These are phyloP conservation scores for Botrytis porri DNA, from an alignment of 2,329 filamentous ascomycete genomes.

Conservation along the genomic window DNA sequence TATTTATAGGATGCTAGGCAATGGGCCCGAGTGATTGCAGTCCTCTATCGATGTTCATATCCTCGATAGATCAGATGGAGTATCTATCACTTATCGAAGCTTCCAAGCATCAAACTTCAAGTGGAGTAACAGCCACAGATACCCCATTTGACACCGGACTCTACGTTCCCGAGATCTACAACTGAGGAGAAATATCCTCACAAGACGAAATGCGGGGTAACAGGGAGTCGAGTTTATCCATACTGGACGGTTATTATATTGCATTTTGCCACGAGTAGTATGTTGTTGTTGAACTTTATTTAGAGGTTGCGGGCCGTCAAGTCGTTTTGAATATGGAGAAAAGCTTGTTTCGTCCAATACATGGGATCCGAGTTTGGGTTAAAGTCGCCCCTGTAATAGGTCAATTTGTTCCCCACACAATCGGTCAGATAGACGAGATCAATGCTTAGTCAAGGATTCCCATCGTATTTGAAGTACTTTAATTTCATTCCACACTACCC, in stretches of 20 bases:
- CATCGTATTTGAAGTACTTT: not conserved
- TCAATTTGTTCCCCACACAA: conserved; percentile 9
- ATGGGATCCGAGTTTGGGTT: not conserved
- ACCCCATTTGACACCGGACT: not conserved
- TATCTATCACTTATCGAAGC: not conserved
- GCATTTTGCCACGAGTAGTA: not conserved
- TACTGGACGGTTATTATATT: not conserved
- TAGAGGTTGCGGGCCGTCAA: not conserved
- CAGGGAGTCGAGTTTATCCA: conserved; percentile 8
- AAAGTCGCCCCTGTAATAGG: not conserved
- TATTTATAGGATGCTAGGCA: not conserved
- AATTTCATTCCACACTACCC: not conserved
- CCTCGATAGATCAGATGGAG: not conserved
- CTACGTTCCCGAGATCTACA: not conserved
- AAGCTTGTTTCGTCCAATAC: conserved; percentile 10
- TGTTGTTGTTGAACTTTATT: not conserved
- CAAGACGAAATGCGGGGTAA: conserved; percentile 17
- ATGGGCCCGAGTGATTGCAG: not conserved
- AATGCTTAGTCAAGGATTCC: not conserved
- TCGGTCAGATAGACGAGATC: conserved; percentile 10
- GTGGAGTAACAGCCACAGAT: conserved; percentile 11
- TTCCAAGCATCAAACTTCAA: not conserved
- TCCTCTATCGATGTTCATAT: not conserved
- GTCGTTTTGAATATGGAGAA: not conserved
- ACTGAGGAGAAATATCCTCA: not conserved